Base-by-base conservation (phyloP, 1,284 basidiomycete species). In the Cryptococcus deneoformans region DNA sequence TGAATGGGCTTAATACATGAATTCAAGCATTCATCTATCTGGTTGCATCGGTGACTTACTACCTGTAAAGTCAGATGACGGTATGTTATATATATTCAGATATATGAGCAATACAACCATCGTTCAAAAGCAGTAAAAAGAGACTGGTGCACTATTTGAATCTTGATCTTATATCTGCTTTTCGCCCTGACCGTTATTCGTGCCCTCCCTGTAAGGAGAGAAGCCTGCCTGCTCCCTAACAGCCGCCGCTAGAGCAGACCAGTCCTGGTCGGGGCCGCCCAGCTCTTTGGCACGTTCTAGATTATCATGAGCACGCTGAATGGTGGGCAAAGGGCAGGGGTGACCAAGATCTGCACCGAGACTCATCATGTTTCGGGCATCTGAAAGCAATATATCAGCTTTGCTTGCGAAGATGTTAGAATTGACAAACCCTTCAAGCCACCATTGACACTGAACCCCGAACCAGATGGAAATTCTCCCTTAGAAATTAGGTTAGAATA, bases 401-500 rank as follows among this genome's bases (percentile, higher is more conserved):
- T 35, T 6, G 16, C 29, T 11, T 36, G 12, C 20, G 34, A 5
- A 24, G 14, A 35, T 7, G 12, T 45, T 14, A 43, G 14, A 38
- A 39, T 42, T 24, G n/a, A 57, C 68, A 52, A 51, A 72, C 70
- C 72, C 54, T 74, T 74, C 38, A 74, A 52, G 14, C 70, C 72
- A 8, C 63, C 68, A 42, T 66, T 64, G 49, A 74, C 61, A 11
- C 62, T 62, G 60, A 74, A 72, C 0, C 70, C 72, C 29, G 29
- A 29, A 0, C 63, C 59, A 11, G 60, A 53, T 36, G 57, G 58
- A 56, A 69, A 73, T 14, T 58, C 51, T 11, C 70, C 70, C 48
- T 70, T 63, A 45, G 69, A 68, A 40, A 76, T 68, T 63, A 67
- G 67, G 53, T 70, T 66, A 39, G 66, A 67, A 61, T 76, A 76